These are phyloP conservation scores for Porcisia hertigi DNA, from an alignment of 208 protist species.

Conservation along the genomic window DNA sequence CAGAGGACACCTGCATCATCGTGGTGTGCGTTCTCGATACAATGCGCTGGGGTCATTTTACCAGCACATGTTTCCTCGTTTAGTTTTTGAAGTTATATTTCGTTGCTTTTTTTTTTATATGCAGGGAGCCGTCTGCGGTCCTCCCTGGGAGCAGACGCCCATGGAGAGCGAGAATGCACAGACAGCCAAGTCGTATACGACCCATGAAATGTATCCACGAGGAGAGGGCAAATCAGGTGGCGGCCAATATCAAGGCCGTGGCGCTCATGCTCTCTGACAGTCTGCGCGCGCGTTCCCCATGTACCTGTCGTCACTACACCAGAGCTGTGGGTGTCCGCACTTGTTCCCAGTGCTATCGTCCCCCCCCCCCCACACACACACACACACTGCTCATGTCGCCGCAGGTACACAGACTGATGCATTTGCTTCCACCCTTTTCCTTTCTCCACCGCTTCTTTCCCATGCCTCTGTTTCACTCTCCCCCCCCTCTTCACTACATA, in stretches of 20 bases:
- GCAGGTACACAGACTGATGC: neutral
- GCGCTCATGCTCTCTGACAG: neutral
- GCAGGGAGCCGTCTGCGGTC: neutral
- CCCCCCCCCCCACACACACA: neutral
- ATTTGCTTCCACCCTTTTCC: neutral
- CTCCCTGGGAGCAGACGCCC: neutral
- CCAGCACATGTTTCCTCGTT: neutral
- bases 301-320: neutral
- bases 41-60: neutral
- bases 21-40: neutral
- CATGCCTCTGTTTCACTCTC: neutral
- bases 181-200: neutral
- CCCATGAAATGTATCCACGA: too few species aligned
- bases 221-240: neutral
- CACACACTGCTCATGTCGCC: neutral
- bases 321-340: neutral
- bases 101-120: neutral
- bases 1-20: neutral
- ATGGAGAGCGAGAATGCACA: neutral
- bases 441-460: too few species aligned
- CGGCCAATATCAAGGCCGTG: neutral
- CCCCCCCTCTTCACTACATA: neutral
- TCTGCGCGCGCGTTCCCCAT: neutral
- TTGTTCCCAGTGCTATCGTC: neutral
- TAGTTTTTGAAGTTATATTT: neutral